Conservation (phyloP, 2,329 filamentous ascomycete genomes). For the Pseudogymnoascus pannorum region DNA sequence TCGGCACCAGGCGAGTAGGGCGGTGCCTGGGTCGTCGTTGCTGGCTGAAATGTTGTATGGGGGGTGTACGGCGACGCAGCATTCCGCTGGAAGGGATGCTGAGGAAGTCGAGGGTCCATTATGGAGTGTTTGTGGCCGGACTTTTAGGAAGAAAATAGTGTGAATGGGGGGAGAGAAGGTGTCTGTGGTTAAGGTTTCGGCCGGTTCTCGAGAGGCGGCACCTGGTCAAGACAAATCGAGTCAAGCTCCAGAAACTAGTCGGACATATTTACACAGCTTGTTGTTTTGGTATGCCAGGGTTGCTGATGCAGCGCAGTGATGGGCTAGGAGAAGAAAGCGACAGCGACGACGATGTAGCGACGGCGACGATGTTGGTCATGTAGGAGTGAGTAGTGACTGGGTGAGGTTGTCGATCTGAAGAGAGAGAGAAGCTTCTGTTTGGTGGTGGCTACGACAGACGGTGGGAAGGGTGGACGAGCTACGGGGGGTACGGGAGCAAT, state of each 20-base stretch:
- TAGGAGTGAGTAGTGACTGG: neutral
- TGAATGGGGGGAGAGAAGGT: constrained; percentile 1
- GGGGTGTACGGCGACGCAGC: constrained; percentile 26
- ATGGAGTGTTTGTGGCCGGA: constrained; percentile 13
- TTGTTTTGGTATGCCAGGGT: neutral
- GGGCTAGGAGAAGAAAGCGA: neutral
- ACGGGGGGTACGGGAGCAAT: neutral
- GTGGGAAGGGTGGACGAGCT: neutral
- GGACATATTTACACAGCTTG: neutral
- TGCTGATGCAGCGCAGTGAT: neutral
- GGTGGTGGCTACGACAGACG: neutral
- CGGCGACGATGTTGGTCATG: neutral
- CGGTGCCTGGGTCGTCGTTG: constrained; percentile 20
- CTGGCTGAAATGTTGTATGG: constrained; percentile 25
- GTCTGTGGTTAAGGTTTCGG: constrained; percentile 8
- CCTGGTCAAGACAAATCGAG: constrained; percentile 2
- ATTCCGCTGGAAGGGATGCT: constrained; percentile 27
- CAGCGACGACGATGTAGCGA: neutral
- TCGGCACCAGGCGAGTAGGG: constrained; percentile 26
- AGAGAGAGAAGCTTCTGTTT: constrained; percentile 6
- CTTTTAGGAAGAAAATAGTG: constrained; percentile 2
- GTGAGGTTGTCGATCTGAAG: neutral
- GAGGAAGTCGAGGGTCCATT: constrained; percentile 30
- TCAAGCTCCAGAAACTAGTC: constrained; percentile 8
- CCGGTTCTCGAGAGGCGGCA: neutral